Base-by-base conservation (phyloP, 352 stramenopile genomes). In the Pythium grandisporangium region DNA sequence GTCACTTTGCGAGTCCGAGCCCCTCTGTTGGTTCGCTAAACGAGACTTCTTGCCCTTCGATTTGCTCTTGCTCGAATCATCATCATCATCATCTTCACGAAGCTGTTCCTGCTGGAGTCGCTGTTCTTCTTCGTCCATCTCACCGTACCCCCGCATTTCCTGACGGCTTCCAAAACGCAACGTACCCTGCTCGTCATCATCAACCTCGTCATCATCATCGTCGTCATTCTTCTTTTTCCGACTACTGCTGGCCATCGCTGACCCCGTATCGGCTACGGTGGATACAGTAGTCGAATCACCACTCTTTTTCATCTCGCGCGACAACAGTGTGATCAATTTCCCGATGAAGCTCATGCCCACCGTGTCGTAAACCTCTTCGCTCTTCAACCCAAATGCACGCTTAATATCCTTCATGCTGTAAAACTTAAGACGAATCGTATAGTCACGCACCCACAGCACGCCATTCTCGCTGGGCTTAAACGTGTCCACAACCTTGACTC, bases 371-470 rank as follows among this genome's bases (percentile, higher is more conserved):
- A 99, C 92, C 37, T 96, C 78, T 12, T 98, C 77, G n/a, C 96
- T 71, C 43, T 64, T 79, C 35, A 99, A 63, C 17, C 90, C 89
- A 67, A 99, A 99, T 3, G 95, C 93, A 30, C 88, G 78, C 33
- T 86, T 80, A 46, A 99, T 99, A 38, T 96, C 67, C 67, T 97
- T 93, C 17, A 90, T 69, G 24, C 81, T 70, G 64, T 98, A 95
- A 26, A 99, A 82, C 25, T 89, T 95, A 8, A 99, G 65, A 20
- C 77, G 84, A 17, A 99, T 90, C 36, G 88, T 92, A 70, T 99
- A 99, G 47, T 97, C 90, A 22, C 96, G 87, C 48, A 98, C 81
- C 94, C 96, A 99, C 32, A 88, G 51, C 37, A 93, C 84, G 37
- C 78, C 77, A 48, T 92, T 95, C 44, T 85, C 83, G 50, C 72